phyloP scores from a whole-genome alignment of 371 early-diverging fungal species.

The Circinella minor region DNA sequence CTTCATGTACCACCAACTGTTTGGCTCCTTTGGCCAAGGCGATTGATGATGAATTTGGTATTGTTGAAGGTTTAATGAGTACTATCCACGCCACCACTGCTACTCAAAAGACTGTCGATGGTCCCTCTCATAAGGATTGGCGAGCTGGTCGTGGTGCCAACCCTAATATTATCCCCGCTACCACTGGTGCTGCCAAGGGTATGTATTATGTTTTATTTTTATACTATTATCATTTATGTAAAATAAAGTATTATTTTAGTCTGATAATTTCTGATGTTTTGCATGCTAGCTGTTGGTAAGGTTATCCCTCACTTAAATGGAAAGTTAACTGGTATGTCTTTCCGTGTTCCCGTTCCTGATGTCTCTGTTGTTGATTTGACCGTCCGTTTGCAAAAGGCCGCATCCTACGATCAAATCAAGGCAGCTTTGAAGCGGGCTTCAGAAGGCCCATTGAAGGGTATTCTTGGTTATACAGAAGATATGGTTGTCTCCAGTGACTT shows the following conservation, averaged over 20 bases:
- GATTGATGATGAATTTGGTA: constrained; percentile 93
- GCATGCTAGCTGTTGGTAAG: constrained; percentile 88
- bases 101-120: constrained; percentile 99
- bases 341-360: constrained; percentile 98
- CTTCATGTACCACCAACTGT: constrained; percentile 99
- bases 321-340: constrained; percentile 99
- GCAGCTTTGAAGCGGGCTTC: constrained; percentile 84
- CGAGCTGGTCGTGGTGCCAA: constrained; percentile 95
- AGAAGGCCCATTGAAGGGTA: constrained; percentile 85
- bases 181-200: constrained; percentile 99
- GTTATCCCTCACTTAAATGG: constrained; percentile 97
- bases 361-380: constrained; percentile 99
- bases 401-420: constrained; percentile 93
- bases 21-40: constrained; percentile 99
- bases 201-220: background rate
- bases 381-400: constrained; percentile 85
- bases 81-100: constrained; percentile 99
- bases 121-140: constrained; percentile 98
- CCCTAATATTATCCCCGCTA: constrained; percentile 99
- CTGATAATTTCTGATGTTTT: constrained; percentile 55
- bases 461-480: constrained; percentile 96
- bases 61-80: constrained; percentile 91
- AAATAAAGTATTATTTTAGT: background rate
- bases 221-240: background rate
- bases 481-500: constrained; percentile 98